A percentile compares a stretch with the other conserved stretches of the same genome.
Conservation (phyloP, 2,329 filamentous ascomycete species). For the Bipolaris sorokiniana region DNA sequence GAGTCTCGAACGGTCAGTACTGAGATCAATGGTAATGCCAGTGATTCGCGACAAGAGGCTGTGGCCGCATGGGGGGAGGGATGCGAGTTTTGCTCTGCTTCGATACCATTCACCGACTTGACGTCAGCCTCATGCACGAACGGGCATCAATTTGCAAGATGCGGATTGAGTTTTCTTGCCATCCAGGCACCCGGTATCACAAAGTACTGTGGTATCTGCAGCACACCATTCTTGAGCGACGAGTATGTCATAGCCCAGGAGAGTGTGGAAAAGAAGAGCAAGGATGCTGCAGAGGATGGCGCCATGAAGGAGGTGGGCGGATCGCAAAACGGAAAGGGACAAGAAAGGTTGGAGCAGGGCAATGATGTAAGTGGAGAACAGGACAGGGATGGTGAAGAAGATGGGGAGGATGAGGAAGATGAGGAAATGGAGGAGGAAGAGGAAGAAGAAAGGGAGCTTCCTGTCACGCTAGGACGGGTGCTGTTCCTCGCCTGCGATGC, state of each 20-base stretch:
- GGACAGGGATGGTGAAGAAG: neutral
- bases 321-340: neutral
- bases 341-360: neutral
- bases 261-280: neutral
- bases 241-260: slow-evolving; percentile 44
- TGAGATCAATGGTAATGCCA: neutral
- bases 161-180: slow-evolving; percentile 60
- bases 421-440: neutral
- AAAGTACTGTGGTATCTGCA: slow-evolving; percentile 62
- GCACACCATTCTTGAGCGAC: slow-evolving; percentile 56
- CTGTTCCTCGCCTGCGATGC: slow-evolving; percentile 46
- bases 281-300: slow-evolving; percentile 8
- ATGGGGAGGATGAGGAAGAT: neutral
- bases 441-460: slow-evolving; percentile 2
- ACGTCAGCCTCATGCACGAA: slow-evolving; percentile 56
- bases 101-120: slow-evolving; percentile 57
- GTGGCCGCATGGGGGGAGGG: slow-evolving; percentile 43
- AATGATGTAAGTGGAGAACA: neutral
- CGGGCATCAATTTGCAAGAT: slow-evolving; percentile 63
- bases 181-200: slow-evolving; percentile 62
- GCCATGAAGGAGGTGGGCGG: neutral
- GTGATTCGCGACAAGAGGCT: neutral
- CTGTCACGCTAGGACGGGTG: slow-evolving; percentile 36
- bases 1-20: neutral
- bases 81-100: slow-evolving; percentile 60